Base-by-base conservation (phyloP, 768 basidiomycete genomes). In the Royoungia palumana region DNA sequence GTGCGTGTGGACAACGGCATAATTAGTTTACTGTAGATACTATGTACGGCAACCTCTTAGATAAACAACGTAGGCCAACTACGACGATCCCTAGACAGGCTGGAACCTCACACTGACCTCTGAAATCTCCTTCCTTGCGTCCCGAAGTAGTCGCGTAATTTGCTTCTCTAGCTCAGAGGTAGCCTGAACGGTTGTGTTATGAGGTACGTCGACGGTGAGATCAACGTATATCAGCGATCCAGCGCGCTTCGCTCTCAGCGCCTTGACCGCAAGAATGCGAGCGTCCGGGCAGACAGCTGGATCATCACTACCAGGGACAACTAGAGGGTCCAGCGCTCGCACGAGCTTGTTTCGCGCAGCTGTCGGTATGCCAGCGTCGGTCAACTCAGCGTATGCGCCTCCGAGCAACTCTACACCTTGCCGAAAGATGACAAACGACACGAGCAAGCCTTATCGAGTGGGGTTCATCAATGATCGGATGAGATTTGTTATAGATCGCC, bases 221-320 rank as follows among this genome's bases (percentile, higher is more conserved):
- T 97, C 91, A 7, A 97, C 85, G 47, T 83, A 85, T 51, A 94
- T 81, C 51, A 86, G 67, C 9, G 93, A 90, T 25, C 93, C 88
- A 10, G 86, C 80, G 27, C 86, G 82, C 57, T 83, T 82, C 35
- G 89, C 87, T 35, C 87, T 82, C 48, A 94, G 60, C 49, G 81
- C 67, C 46, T 64, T 70, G 47, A 85, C 63, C 1, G 68, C 75
- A 10, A 79, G 66, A 24, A 87, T 63, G 28, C 58, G 64, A 35
- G 40, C 19, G 34, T 39, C 46, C 21, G 44, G 2, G 1, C 47
- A 32, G 9, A 32, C 14, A 14, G 58, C 46, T 20, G 53, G 55
- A 9, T 69, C 58, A 14, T 59, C 44, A n/a, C 58, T 22, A 19
- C 47, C 52, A 1, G 58, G 44, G 10, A 77, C 61, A 17, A 81